Evolutionary conservation across 345 rosid species (phyloP).

Genomic region (Sonneratia alba): DNA sequence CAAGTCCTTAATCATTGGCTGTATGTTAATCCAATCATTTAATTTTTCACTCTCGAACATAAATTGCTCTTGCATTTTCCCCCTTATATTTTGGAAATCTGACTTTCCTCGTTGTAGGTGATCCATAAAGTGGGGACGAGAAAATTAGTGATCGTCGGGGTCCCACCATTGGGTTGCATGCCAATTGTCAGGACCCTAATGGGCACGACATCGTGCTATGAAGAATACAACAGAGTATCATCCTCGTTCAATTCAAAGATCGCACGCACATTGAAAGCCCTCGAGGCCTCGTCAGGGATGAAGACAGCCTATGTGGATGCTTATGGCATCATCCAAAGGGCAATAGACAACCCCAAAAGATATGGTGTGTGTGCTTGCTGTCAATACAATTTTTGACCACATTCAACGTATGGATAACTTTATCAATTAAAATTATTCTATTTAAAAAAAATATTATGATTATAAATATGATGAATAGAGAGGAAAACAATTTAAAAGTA

Average conservation of each 20-base stretch:
- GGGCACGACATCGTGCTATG: conserved; percentile 38
- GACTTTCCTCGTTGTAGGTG: conserved; percentile 21
- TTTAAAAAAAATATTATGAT: no score
- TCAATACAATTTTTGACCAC: not conserved
- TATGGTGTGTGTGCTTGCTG: conserved; percentile 32
- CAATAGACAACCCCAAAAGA: conserved; percentile 35
- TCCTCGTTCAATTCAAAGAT: conserved; percentile 49
- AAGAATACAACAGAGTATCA: conserved; percentile 36
- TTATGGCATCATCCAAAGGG: conserved; percentile 30
- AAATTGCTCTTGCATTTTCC: not conserved
- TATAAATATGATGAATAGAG: no score
- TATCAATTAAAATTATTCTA: no score
- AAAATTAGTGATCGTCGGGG: conserved; percentile 64
- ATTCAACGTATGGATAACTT: no score
- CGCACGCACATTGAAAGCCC: conserved; percentile 22
- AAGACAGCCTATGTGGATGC: conserved; percentile 49
- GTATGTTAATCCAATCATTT: not conserved
- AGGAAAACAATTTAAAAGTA: no score
- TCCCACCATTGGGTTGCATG: conserved; percentile 87
- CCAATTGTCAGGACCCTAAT: conserved; percentile 55
- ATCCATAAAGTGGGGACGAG: conserved; percentile 50
- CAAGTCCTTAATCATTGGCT: not conserved
- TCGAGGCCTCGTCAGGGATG: conserved; percentile 26
- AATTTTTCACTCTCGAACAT: not conserved
- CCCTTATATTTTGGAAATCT: not conserved